Conservation (phyloP, 805 yeast species). For the Barnettozyma salicaria region DNA sequence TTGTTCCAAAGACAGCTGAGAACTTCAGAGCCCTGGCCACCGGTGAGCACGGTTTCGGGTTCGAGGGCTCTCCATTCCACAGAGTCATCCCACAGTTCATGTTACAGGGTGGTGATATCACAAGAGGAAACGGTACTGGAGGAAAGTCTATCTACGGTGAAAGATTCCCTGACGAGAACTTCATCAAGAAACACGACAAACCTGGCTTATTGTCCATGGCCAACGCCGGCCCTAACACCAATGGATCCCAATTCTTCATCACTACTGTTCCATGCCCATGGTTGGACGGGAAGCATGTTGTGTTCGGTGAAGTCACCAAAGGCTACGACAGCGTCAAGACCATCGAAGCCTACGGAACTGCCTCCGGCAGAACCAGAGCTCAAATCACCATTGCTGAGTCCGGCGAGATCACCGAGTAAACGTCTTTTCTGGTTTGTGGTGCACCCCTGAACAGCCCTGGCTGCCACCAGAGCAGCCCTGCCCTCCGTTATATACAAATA, state of each 20-base stretch:
- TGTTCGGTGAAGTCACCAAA: conserved; percentile 85
- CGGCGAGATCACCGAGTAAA: conserved; percentile 30
- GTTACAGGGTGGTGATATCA: conserved; percentile 97
- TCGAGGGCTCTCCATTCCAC: conserved; percentile 88
- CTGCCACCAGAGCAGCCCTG: no score
- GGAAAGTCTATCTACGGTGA: conserved; percentile 88
- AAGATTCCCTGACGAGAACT: conserved; percentile 75
- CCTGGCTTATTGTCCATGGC: conserved; percentile 93
- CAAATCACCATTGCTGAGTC: conserved; percentile 57
- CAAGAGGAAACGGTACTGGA: conserved; percentile 93
- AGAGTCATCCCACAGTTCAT: conserved; percentile 96
- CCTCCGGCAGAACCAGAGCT: conserved; percentile 65
- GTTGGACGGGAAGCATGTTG: conserved; percentile 94
- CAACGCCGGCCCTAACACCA: conserved; percentile 97
- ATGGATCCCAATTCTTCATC: conserved; percentile 96
- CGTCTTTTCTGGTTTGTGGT: not conserved
- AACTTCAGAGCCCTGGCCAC: conserved; percentile 93
- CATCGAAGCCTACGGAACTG: conserved; percentile 74
- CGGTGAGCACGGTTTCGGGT: conserved; percentile 96
- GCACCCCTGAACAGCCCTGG: no score
- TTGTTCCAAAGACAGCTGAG: conserved; percentile 92
- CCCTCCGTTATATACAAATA: not conserved
- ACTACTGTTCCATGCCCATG: conserved; percentile 84
- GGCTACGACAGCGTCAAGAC: conserved; percentile 83
- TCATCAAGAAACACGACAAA: conserved; percentile 64